Evolutionary conservation across 208 protist genomes (phyloP), one percentile per base, ranked within the genome.

Genomic region (Acanthamoeba sp.): DNA sequence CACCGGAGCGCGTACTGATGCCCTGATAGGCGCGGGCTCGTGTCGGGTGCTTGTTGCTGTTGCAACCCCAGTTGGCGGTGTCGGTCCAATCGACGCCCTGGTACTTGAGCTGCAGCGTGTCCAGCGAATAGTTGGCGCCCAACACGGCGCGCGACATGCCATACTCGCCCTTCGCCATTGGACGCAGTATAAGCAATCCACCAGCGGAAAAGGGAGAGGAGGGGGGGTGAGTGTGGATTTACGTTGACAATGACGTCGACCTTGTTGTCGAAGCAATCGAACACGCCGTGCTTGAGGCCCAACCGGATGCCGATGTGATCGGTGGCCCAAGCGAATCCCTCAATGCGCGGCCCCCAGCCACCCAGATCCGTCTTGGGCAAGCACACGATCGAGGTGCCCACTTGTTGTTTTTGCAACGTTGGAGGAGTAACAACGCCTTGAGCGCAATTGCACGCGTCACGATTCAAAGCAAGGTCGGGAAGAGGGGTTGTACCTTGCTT

Each of bases 31-130:
- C 71, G 71, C 27, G 10, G 36, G 71, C 71, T 38, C 71, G 32
- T 1, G 71, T 80, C 12, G 71, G 71, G 22, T 80, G 71, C 16
- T 4, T 14, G n/a, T 45, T 45, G 32, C 4, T 9, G 71, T 80
- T 80, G 38, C 71, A 80, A 6, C 29, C 12, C 71, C 71, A 80
- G 71, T 80, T 80, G 27, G 27, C 24, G 36, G 34, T 12, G 38
- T 80, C 71, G 36, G 71, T 80, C 71, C 71, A 80, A 24, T 80
- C 6, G 36, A 80, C 71, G 32, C 71, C 71, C 71, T 80, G 36
- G 38, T 80, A 80, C 71, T 80, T 80, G 71, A 80, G 71, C 71
- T 80, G 71, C 36, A 80, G 36, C 71, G 71, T 32, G 71, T 80
- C 71, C 9, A 80, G n/a, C 34, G 71, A 48, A 36, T 50, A 80